A percentile compares a stretch with the other conserved stretches of the same genome.
Conservation (phyloP, 139 green algal genomes). For the Tetradesmus lagerheimii region DNA sequence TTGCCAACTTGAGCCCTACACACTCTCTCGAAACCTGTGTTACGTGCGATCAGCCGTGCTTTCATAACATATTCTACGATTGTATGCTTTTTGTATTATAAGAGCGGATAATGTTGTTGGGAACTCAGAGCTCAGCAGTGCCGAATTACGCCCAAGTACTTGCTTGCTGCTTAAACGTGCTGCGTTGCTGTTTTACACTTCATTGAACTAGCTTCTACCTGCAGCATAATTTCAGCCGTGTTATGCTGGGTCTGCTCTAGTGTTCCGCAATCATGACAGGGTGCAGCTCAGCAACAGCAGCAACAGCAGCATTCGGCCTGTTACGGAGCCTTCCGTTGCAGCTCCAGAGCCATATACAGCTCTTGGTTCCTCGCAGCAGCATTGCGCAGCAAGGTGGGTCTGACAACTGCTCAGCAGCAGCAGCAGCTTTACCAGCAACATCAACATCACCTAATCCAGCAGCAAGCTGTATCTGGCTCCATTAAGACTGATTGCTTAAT, state of each 20-base stretch:
- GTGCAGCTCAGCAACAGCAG: not conserved
- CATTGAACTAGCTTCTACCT: not conserved
- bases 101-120: too few relatives aligned
- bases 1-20: not conserved
- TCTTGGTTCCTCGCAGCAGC: not conserved
- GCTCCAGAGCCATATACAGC: not conserved
- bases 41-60: not conserved
- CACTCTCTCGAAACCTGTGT: not conserved
- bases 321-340: not conserved
- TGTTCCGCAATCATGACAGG: not conserved
- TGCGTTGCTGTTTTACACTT: not conserved
- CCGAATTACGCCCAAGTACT: not conserved
- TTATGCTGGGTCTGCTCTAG: not conserved
- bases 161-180: not conserved
- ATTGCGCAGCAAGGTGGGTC: not conserved
- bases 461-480: not conserved
- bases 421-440: not conserved
- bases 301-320: not conserved
- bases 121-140: not conserved
- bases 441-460: not conserved
- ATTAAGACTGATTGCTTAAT: not conserved
- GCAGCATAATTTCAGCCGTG: not conserved
- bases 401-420: not conserved
- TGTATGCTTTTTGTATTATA: too few relatives aligned
- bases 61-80: too few relatives aligned